Base-by-base conservation (phyloP, 2,329 filamentous ascomycete species). In the Ascochyta lentis region DNA sequence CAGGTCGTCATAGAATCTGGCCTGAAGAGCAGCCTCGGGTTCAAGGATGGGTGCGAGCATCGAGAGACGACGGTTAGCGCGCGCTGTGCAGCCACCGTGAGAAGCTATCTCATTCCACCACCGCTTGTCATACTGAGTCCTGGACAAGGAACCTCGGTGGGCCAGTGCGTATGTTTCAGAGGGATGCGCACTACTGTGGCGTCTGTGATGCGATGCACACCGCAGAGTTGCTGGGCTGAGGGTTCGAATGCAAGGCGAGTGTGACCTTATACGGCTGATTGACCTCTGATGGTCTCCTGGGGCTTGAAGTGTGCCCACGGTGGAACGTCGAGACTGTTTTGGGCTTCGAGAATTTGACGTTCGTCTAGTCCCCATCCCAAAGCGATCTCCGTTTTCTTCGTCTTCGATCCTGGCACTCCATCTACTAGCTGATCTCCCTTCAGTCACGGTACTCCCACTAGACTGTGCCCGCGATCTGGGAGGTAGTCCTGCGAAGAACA, bases 21-120 rank as follows among this genome's bases (percentile, higher is more conserved):
- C 41, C 10, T 50, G 46, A 16, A 48, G 29, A 34, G 24, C 49
- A 33, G 37, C 22, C 3, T 44, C 54, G 4, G 52, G 61, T 29
- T 60, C 60, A 12, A 44, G 27, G 27, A 64, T 56, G 6, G 61
- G 27, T 15, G 54, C 54, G 13, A 62, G 54, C 9, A 52, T 49
- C 6, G 57, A 56, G 6, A 58, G 40, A 22, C 43, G 54, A 26
- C 43, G 43, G 16, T 42, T 45, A 7, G 26, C 31, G 33, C 43
- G 41, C 2, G 51, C 43, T 5, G 42, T 49, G 16, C 49, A 59
- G 5, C 48, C 52, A 13, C 48, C 40, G 16, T 43, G 47, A 31
- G 35, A 29, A 8, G 49, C 54, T 13, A 50, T 41, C 19, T 59
- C 60, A n/a, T 29, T 49, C 50, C 55, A 54, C 53, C 48, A 54